Conservation (phyloP, 768 basidiomycete genomes). For the Amanita polypyramis region DNA sequence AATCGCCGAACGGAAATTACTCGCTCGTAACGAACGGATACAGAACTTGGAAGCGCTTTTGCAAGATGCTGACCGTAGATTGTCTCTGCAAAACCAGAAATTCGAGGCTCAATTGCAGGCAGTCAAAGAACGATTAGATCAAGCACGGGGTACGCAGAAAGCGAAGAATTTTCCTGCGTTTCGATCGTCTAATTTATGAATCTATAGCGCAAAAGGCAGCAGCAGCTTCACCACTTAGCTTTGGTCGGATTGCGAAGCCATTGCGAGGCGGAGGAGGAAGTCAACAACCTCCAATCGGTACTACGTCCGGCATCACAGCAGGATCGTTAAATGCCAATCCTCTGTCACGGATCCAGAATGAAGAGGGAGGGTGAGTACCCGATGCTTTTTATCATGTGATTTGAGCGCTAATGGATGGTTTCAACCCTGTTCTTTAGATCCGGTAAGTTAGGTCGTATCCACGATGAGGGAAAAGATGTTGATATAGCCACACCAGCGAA, state of each 20-base stretch:
- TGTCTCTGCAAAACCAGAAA: conserved; percentile 91
- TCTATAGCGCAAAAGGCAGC: conserved; percentile 67
- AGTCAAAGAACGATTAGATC: conserved; percentile 85
- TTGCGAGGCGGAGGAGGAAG: conserved; percentile 83
- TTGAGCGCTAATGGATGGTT: conserved; percentile 12
- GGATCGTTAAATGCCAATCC: conserved; percentile 46
- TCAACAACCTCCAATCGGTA: conserved; percentile 27
- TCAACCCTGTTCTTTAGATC: conserved; percentile 19
- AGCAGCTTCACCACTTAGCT: conserved; percentile 61
- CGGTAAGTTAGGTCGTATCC: conserved; percentile 23
- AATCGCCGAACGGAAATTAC: conserved; percentile 90
- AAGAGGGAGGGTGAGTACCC: conserved; percentile 57
- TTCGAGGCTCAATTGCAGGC: conserved; percentile 90
- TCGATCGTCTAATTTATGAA: conserved; percentile 2
- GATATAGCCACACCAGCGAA: conserved; percentile 45
- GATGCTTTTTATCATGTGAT: conserved; percentile 12
- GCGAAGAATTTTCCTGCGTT: conserved; percentile 1
- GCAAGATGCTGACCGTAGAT: conserved; percentile 87
- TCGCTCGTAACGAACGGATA: conserved; percentile 96
- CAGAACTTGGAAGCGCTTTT: conserved; percentile 90
- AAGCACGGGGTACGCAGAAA: conserved; percentile 67
- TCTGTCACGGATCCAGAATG: conserved; percentile 66
- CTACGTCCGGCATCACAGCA: conserved; percentile 31
- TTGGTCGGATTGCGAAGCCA: conserved; percentile 95
- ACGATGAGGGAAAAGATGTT: conserved; percentile 9